Evolutionary conservation across 208 protist genomes (phyloP).

Genomic region (Crithidia thermophila): DNA sequence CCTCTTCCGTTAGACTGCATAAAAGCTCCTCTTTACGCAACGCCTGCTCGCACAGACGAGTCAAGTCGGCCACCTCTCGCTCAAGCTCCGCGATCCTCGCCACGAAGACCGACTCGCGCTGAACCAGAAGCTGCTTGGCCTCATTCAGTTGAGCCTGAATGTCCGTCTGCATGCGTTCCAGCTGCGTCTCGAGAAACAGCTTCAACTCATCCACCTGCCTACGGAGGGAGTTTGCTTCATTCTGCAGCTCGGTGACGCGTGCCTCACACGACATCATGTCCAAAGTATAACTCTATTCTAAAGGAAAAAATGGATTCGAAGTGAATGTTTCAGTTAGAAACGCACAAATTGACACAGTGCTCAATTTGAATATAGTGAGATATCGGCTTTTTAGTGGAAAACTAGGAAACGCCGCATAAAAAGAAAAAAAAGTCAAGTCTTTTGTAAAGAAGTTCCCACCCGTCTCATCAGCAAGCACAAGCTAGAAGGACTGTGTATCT

Average conservation of each 20-base stretch:
- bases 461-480: too few relatives aligned
- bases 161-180: slow-evolving; percentile 11
- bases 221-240: slow-evolving; percentile 12
- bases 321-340: too few relatives aligned
- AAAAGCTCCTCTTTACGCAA: slow-evolving; percentile 3
- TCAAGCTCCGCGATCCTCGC: slow-evolving; percentile 2
- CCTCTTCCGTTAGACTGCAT: not conserved
- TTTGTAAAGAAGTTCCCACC: too few relatives aligned
- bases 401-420: too few relatives aligned
- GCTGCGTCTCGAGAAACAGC: slow-evolving; percentile 5
- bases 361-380: too few relatives aligned
- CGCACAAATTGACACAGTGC: too few relatives aligned
- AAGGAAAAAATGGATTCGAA: too few relatives aligned
- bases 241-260: slow-evolving; percentile 17
- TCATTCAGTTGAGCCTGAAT: slow-evolving; percentile 13
- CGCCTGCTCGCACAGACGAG: slow-evolving; percentile 3
- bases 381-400: too few relatives aligned
- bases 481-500: too few relatives aligned
- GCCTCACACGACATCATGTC: slow-evolving; percentile 18
- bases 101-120: slow-evolving; percentile 5
- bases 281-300: too few relatives aligned
- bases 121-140: slow-evolving; percentile 7
- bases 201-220: slow-evolving; percentile 14
- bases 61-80: slow-evolving; percentile 4
- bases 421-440: too few relatives aligned